These are phyloP conservation scores for Chlamydomonas sp. DNA, from an alignment of 139 green algal genomes.

Conservation along the genomic window DNA sequence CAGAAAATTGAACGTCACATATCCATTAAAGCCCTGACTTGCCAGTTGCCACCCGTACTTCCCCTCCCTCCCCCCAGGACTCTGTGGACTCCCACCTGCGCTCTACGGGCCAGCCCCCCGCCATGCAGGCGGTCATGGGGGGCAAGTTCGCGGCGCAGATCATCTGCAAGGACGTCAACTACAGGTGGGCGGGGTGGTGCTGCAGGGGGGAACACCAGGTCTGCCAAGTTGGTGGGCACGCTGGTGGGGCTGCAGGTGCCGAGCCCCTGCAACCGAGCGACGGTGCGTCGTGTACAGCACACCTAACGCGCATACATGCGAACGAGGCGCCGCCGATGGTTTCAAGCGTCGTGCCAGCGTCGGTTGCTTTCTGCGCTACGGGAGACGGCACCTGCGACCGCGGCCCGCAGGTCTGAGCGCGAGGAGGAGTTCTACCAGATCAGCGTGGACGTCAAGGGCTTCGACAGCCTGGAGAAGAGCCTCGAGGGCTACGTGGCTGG, in stretches of 20 bases:
- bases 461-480: constrained; percentile 75
- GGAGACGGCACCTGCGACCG: neutral
- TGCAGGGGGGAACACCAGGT: no score
- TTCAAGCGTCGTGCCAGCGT: no score
- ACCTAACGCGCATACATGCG: neutral
- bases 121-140: constrained; percentile 79
- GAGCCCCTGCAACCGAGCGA: no score
- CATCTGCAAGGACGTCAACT: constrained; percentile 65
- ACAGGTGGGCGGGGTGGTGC: constrained; percentile 8
- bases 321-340: no score
- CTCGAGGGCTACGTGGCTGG: constrained; percentile 60
- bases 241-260: no score
- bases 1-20: no score
- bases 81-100: constrained; percentile 72
- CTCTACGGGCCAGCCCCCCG: constrained; percentile 48
- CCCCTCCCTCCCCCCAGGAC: constrained; percentile 59
- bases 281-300: no score
- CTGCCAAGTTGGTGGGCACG: no score
- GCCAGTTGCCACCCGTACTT: neutral
- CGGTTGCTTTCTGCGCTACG: no score
- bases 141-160: constrained; percentile 85
- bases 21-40: no score
- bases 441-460: constrained; percentile 73
- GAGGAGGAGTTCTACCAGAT: constrained; percentile 88
- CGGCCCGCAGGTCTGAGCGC: constrained; percentile 62